phyloP scores from a whole-genome alignment of 2,329 filamentous ascomycete species.

The Phialemoniopsis sp. region DNA sequence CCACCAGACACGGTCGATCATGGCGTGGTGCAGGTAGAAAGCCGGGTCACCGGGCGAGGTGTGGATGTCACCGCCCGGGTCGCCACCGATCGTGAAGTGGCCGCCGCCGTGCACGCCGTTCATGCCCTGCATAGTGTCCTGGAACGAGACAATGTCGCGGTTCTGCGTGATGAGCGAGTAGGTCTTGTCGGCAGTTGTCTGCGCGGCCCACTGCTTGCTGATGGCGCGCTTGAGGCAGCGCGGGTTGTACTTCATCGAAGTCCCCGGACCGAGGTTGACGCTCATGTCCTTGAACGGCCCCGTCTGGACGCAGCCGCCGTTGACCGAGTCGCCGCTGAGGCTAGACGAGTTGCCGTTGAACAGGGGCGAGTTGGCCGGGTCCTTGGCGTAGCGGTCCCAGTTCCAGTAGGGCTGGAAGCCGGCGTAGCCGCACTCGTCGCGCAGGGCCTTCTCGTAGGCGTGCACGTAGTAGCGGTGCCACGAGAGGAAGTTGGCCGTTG shows the following conservation, averaged over 20 bases:
- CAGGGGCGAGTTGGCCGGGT: constrained; percentile 7
- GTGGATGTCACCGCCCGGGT: constrained; percentile 27
- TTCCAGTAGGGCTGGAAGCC: constrained; percentile 27
- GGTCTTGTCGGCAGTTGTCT: constrained; percentile 19
- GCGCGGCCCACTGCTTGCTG: constrained; percentile 9
- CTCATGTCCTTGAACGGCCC: constrained; percentile 10
- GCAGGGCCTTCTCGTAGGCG: constrained; percentile 23
- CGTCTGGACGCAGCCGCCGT: constrained; percentile 5
- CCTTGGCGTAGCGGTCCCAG: constrained; percentile 9
- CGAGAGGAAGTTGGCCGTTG: constrained; percentile 25
- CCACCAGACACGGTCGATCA: constrained; percentile 26
- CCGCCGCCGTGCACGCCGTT: constrained; percentile 24
- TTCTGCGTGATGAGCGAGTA: constrained; percentile 23
- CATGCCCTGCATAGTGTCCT: constrained; percentile 29
- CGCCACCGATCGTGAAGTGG: constrained; percentile 27
- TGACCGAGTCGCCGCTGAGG: constrained; percentile 31
- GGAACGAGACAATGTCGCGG: constrained; percentile 27
- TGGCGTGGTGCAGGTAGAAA: constrained; percentile 27
- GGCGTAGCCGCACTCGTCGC: constrained; percentile 20
- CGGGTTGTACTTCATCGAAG: constrained; percentile 22
- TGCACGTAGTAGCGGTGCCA: constrained; percentile 27
- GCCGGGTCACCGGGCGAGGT: constrained; percentile 24
- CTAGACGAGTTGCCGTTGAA: constrained; percentile 8
- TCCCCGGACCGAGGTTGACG: constrained; percentile 23
- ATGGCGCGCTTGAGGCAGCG: constrained; percentile 27